Conservation (phyloP, 306 rosid species). For the Erythrophleum fordii region DNA sequence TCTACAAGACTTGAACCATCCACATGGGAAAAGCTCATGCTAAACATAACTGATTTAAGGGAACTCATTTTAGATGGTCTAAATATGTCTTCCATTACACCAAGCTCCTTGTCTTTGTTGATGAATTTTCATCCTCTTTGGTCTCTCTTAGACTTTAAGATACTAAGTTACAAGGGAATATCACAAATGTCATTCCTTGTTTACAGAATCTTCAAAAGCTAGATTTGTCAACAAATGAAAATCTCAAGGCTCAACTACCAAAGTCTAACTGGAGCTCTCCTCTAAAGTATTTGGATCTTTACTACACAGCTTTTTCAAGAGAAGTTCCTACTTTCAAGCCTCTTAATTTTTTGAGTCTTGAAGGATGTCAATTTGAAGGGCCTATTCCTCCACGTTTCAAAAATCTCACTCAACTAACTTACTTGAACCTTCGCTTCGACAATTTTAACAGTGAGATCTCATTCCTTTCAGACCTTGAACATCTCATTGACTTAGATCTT, state of each 20-base stretch:
- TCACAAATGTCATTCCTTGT: background rate
- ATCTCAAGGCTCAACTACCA: background rate
- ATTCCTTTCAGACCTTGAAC: conserved; percentile 13
- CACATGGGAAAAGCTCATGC: background rate
- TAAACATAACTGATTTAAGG: conserved; percentile 7
- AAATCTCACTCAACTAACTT: background rate
- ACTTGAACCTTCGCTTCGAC: background rate
- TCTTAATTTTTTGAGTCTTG: too few relatives aligned
- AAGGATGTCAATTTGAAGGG: too few relatives aligned
- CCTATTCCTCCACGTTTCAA: background rate
- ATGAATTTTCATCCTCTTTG: conserved; percentile 29
- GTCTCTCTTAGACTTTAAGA: background rate
- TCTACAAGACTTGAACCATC: background rate
- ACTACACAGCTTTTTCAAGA: too few relatives aligned
- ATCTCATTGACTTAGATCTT: conserved; percentile 18
- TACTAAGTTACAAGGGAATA: background rate
- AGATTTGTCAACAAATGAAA: fast-evolving
- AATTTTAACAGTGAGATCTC: conserved; percentile 21
- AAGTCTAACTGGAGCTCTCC: background rate
- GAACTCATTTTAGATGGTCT: background rate
- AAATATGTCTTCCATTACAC: conserved; percentile 1
- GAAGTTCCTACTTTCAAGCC: too few relatives aligned
- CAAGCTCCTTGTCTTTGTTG: conserved; percentile 1
- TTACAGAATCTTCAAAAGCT: background rate
- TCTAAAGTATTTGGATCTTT: too few relatives aligned